Evolutionary conservation across 2,329 filamentous ascomycete genomes (phyloP).

Genomic region (Cadophora sp.): DNA sequence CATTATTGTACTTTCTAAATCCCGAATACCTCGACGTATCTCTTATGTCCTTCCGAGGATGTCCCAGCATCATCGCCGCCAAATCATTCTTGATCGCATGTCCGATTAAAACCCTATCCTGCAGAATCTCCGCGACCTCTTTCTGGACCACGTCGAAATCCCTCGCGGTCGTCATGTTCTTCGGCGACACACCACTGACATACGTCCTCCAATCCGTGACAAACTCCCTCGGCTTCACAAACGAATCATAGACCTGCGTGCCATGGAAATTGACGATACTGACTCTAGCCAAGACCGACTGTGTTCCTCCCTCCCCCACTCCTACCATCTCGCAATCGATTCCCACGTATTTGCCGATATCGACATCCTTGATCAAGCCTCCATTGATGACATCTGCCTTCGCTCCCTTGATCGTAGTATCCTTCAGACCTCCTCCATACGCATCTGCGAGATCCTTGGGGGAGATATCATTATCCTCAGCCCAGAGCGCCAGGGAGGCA

Average conservation of each 20-base stretch:
- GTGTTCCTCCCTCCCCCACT: slow-evolving; percentile 71
- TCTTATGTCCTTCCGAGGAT: slow-evolving; percentile 78
- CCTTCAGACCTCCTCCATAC: slow-evolving; percentile 62
- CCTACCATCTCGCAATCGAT: slow-evolving; percentile 99
- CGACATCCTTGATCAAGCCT: slow-evolving; percentile 65
- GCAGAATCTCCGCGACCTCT: slow-evolving; percentile 72
- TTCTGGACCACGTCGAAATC: slow-evolving; percentile 79
- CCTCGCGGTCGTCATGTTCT: slow-evolving; percentile 73
- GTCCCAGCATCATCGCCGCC: slow-evolving; percentile 75
- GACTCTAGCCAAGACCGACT: slow-evolving; percentile 82
- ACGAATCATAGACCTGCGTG: slow-evolving; percentile 91
- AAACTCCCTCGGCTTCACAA: slow-evolving; percentile 76
- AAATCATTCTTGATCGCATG: slow-evolving; percentile 85
- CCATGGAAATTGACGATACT: slow-evolving; percentile 95
- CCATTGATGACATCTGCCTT: slow-evolving; percentile 65
- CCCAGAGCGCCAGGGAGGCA: slow-evolving; percentile 65
- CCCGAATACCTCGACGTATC: slow-evolving; percentile 82
- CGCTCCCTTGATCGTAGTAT: slow-evolving; percentile 55
- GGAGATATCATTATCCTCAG: slow-evolving; percentile 66
- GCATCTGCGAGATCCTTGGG: slow-evolving; percentile 65
- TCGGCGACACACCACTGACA: slow-evolving; percentile 81
- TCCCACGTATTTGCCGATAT: slow-evolving; percentile 88
- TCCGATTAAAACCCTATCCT: slow-evolving; percentile 77
- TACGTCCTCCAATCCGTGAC: slow-evolving; percentile 91
- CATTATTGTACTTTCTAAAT: slow-evolving; percentile 73